Percentiles rank a stretch among this genome's conserved stretches.
These are phyloP conservation scores for Cyclotella atomus DNA, from an alignment of 108 stramenopile species.

Conservation along the genomic window DNA sequence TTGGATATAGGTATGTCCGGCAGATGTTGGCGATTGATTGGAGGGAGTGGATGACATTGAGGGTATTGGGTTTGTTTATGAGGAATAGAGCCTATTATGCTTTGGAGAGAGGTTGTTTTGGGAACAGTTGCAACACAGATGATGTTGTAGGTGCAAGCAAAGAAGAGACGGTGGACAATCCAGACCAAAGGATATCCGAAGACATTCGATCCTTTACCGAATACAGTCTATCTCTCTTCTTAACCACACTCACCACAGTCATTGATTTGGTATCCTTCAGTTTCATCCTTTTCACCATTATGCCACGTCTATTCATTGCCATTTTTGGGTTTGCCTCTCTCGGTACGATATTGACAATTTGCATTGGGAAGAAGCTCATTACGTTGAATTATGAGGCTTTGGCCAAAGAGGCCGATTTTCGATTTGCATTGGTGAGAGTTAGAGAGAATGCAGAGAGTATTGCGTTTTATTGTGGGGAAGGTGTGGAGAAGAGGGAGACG, in stretches of 20 bases:
- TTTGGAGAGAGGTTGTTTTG: constrained; percentile 41
- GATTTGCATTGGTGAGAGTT: constrained; percentile 75
- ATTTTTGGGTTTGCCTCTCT: constrained; percentile 66
- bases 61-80: constrained; percentile 61
- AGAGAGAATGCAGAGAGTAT: constrained; percentile 83
- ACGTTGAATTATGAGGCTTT: constrained; percentile 68
- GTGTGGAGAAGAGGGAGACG: constrained; percentile 58
- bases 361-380: constrained; percentile 54
- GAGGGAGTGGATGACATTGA: constrained; percentile 87
- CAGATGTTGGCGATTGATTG: constrained; percentile 64
- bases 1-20: constrained; percentile 68
- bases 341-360: constrained; percentile 51
- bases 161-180: constrained; percentile 62
- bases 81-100: constrained; percentile 64
- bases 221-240: constrained; percentile 62
- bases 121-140: not conserved
- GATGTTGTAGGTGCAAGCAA: not conserved
- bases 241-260: constrained; percentile 63
- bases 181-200: constrained; percentile 80
- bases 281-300: constrained; percentile 67
- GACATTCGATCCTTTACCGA: constrained; percentile 76
- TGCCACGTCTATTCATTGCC: constrained; percentile 66
- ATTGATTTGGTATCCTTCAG: constrained; percentile 76
- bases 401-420: constrained; percentile 69
- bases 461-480: constrained; percentile 76